Evolutionary conservation across 1,139 yeast genomes (phyloP), one percentile per base, ranked within the genome.

Genomic region (Groenewaldozyma auringiensis): DNA sequence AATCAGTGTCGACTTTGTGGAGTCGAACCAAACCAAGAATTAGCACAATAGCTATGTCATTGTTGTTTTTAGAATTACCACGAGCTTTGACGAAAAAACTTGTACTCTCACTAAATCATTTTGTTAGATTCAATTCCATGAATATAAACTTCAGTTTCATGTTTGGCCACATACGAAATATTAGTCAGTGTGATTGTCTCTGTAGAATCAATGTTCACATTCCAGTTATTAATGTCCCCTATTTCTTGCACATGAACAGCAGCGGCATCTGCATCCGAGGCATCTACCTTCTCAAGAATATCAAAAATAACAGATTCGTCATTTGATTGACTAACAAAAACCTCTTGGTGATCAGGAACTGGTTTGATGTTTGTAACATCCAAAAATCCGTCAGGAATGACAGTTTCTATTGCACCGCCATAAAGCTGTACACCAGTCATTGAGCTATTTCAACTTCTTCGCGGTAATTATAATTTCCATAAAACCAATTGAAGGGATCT

Each of bases 331-430:
- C 61, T 60, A 1, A 86, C 75, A 59, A 75, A 88, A 25, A 86
- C 95, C 61, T 88, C 96, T 60, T 88, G 96, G 1, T 85, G 80
- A 58, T 88, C 95, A 0, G 96, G 96, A 1, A 88, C 78, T 51
- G 84, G 85, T 48, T 96, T 70, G 45, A 87, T 63, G 38, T 67
- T 61, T 1, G 94, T 81, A 1, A 86, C 94, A 61, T 88, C 96
- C 1, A 79, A 60, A 40, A 82, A 71, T 0, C 74, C 74, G 0
- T 53, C 46, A 0, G 92, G 89, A 2, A 87, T 51, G 1, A 61
- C 62, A 0, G 79, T 72, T 2, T 71, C 61, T 9, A 86, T 71
- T 1, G 94, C 94, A 0, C 96, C 96, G 0, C 96, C 96, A 59
- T 81, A 88, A 1, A 83, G 61, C 21, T 60, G 8, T 9, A 35